Base-by-base conservation (phyloP, 345 rosid species). In the Populus tremula region DNA sequence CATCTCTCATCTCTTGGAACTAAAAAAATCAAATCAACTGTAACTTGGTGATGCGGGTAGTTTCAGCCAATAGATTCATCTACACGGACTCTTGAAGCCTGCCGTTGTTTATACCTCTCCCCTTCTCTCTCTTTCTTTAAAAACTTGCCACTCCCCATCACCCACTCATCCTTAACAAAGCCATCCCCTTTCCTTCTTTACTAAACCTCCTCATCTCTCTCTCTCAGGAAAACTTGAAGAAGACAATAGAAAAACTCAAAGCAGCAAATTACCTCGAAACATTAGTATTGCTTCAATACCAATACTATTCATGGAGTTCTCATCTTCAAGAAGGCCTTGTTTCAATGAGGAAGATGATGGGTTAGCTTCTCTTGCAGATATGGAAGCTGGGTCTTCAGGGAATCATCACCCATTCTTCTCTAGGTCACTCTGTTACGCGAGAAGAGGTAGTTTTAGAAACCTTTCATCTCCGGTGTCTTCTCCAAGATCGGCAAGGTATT, bases 341-440 rank as follows among this genome's bases (percentile, higher is more conserved):
- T 90, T 91, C 72, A 75, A 83, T 0, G 90, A 82, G 41, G 90
- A 86, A 38, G 93, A 89, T 16, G 90, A 87, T 65, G 87, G 84
- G 20, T 76, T 89, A 76, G 92, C 87, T 69, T 90, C 91, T 25
- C 74, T 92, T 8, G 86, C 91, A 4, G 91, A 82, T 53, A 82
- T 86, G 85, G 97, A 91, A 81, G 91, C 91, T 80, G 94, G 91
- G 53, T 79, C 86, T 70, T 89, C 91, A 21, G 89, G 87, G 59
- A 78, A 74, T 38, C 81, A 74, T 72, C 77, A 67, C 61, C 84
- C 81, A 0, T 76, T 83, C 39, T 79, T 86, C 79, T 83, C 91
- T 0, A 71, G 87, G 65, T 81, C 85, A 61, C 45, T 85, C 29
- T 85, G 87, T 64, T 86, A 79, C 79, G 68, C 70, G 4, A 86